These are phyloP conservation scores for Vitis labrusca DNA, from an alignment of 164 flowering plant species.

Conservation along the genomic window DNA sequence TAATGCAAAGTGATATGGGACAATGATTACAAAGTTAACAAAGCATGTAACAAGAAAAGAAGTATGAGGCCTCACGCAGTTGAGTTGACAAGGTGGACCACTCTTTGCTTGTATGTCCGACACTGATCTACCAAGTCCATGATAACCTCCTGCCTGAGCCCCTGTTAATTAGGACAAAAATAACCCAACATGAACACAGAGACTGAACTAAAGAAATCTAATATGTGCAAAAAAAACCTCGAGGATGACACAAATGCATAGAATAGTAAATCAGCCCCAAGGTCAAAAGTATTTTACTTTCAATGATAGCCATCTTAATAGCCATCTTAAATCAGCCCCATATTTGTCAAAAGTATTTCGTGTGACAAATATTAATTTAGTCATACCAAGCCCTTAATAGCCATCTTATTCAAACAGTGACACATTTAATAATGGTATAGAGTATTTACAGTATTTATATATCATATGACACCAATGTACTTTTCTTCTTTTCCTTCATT, in stretches of 20 bases:
- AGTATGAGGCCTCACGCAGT: slow-evolving; percentile 63
- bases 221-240: no score
- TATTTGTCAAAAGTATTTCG: no score
- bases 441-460: background rate
- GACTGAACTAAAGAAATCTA: background rate
- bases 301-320: no score
- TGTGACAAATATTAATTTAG: no score
- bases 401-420: no score
- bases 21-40: background rate
- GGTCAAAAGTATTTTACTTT: no score
- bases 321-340: no score
- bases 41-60: background rate
- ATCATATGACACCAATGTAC: background rate
- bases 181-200: background rate
- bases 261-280: no score
- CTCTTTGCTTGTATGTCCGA: slow-evolving; percentile 89
- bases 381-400: no score
- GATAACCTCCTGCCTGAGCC: slow-evolving; percentile 83
- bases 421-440: no score
- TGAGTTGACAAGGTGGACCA: slow-evolving; percentile 91
- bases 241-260: no score
- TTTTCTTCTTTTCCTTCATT: background rate
- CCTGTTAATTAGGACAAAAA: slow-evolving; percentile 48
- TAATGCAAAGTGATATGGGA: no score
- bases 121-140: slow-evolving; percentile 96